These are phyloP conservation scores for Cynara cardunculus DNA, from an alignment of 129 eudicot species.

Conservation along the genomic window DNA sequence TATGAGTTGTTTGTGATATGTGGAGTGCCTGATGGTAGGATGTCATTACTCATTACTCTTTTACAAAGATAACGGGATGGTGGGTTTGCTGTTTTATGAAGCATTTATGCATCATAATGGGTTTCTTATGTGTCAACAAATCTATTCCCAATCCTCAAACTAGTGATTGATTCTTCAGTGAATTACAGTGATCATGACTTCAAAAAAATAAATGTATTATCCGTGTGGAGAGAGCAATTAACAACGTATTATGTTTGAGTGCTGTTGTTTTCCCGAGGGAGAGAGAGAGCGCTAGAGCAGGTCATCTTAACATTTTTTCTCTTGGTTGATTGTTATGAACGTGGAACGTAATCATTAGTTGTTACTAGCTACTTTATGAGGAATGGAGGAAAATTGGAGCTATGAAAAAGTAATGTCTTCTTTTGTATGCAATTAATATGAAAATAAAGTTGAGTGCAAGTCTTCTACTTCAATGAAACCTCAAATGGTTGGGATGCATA, in stretches of 20 bases:
- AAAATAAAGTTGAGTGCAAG: background rate
- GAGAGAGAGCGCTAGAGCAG: background rate
- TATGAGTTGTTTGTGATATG: background rate
- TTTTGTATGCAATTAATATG: slow-evolving; percentile 1
- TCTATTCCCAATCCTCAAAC: background rate
- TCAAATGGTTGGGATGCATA: background rate
- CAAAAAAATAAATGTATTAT: background rate
- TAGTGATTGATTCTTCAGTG: slow-evolving; percentile 4
- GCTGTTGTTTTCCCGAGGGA: background rate
- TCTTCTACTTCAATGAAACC: slow-evolving; percentile 2
- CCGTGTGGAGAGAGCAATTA: background rate
- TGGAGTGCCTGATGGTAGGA: background rate
- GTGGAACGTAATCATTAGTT: background rate
- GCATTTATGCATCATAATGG: background rate
- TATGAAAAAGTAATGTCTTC: background rate
- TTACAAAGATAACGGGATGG: background rate
- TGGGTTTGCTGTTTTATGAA: background rate
- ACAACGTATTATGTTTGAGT: background rate
- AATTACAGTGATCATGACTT: background rate
- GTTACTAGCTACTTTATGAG: background rate
- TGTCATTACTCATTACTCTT: background rate
- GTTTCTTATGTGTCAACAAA: background rate
- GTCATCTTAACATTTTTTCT: background rate
- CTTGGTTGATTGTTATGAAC: background rate
- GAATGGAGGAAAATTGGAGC: background rate